Conservation (phyloP, 108 stramenopile genomes). For the Cyclotella distinguenda region DNA sequence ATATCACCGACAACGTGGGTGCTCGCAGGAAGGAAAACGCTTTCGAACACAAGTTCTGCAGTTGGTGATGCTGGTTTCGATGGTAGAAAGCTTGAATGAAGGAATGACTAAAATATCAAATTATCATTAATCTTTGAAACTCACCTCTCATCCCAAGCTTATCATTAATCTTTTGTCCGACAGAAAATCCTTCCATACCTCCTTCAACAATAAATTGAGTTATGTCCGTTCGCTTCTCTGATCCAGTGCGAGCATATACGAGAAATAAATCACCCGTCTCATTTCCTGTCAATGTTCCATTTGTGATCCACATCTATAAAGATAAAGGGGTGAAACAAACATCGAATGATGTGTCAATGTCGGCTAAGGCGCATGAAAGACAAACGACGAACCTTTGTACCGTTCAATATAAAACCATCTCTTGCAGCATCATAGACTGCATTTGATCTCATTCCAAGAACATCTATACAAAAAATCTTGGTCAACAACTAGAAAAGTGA, state of each 20-base stretch:
- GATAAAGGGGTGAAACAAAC: neutral
- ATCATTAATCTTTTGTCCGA: constrained; percentile 96
- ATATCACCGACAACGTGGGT: constrained; percentile 88
- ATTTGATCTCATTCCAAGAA: constrained; percentile 92
- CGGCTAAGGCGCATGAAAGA: too few relatives aligned
- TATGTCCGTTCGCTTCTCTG: constrained; percentile 58
- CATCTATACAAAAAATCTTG: too few relatives aligned
- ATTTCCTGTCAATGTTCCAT: constrained; percentile 90
- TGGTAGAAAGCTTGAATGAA: too few relatives aligned
- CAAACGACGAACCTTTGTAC: constrained; percentile 51
- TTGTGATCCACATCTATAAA: constrained; percentile 98
- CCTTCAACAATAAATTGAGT: constrained; percentile 96
- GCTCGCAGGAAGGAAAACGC: constrained; percentile 79
- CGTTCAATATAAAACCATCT: constrained; percentile 84
- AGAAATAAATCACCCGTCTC: constrained; percentile 93
- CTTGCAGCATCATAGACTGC: constrained; percentile 55
- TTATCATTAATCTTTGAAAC: neutral
- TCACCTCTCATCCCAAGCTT: constrained; percentile 85
- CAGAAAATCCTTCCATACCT: constrained; percentile 91
- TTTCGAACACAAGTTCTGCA: constrained; percentile 97
- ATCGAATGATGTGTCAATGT: too few relatives aligned
- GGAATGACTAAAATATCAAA: too few relatives aligned
- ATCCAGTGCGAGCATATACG: constrained; percentile 95
- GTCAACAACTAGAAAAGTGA: too few relatives aligned
- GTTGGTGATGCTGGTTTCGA: constrained; percentile 92